phyloP scores from a whole-genome alignment of 805 yeast genomes.

The Metschnikowia bowlesiae region DNA sequence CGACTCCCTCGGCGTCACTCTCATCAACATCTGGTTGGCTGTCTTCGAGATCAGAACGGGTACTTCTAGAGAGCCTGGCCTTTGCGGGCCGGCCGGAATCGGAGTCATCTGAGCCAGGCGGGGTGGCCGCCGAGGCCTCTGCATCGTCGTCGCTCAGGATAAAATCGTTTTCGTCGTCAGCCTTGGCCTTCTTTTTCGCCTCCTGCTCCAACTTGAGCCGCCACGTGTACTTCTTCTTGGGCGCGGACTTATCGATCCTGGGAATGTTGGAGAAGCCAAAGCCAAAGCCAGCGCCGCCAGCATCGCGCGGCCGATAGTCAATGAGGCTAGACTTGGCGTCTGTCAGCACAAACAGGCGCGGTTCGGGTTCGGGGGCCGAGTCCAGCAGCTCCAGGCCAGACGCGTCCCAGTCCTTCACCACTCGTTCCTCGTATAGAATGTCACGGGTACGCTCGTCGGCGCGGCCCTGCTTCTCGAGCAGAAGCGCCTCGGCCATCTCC shows the following conservation, averaged over 20 bases:
- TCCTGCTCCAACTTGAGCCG: constrained; percentile 37
- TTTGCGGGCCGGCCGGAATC: too few relatives aligned
- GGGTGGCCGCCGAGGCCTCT: constrained; percentile 12
- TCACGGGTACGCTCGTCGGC: constrained; percentile 57
- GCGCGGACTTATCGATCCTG: constrained; percentile 34
- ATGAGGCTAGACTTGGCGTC: constrained; percentile 43
- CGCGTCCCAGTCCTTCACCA: constrained; percentile 54
- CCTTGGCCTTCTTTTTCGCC: constrained; percentile 33
- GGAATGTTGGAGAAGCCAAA: constrained; percentile 61
- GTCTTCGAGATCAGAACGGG: not conserved
- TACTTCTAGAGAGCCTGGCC: too few relatives aligned
- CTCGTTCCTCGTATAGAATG: constrained; percentile 66
- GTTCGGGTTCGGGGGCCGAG: not conserved
- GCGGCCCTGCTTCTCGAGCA: constrained; percentile 67
- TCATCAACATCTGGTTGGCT: not conserved
- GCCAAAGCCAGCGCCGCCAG: constrained; percentile 62
- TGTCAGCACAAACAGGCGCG: not conserved
- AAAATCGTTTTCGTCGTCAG: constrained; percentile 65
- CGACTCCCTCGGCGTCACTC: constrained; percentile 2
- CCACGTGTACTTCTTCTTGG: constrained; percentile 68
- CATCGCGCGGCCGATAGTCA: constrained; percentile 63
- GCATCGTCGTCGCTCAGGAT: constrained; percentile 28
- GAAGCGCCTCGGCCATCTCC: constrained; percentile 68
- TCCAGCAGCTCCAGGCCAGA: constrained; percentile 9
- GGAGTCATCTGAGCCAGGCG: not conserved